phyloP scores from a whole-genome alignment of 1,284 basidiomycete species.

The Malassezia pachydermatis region DNA sequence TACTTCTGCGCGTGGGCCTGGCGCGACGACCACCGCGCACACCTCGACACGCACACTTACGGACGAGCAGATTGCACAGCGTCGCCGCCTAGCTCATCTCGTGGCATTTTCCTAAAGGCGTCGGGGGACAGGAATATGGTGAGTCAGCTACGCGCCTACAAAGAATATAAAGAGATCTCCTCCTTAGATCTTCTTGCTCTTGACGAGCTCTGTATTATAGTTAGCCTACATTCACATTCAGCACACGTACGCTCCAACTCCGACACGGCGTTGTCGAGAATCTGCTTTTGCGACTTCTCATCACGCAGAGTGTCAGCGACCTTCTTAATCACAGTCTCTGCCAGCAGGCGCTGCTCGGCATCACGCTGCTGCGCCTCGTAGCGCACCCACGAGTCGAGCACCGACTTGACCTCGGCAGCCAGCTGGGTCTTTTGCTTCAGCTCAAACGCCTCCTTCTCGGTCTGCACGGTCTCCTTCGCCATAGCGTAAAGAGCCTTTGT shows the following conservation, averaged over 20 bases:
- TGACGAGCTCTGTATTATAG: conserved; percentile 30
- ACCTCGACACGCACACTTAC: conserved; percentile 21
- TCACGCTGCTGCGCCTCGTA: conserved; percentile 94
- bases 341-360: conserved; percentile 82
- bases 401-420: conserved; percentile 79
- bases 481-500: conserved; percentile 82
- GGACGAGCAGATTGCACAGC: conserved; percentile 29
- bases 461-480: conserved; percentile 88
- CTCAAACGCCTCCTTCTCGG: conserved; percentile 82
- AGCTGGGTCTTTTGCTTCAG: conserved; percentile 79
- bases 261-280: conserved; percentile 69
- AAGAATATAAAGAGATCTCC: no score
- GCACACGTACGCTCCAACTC: conserved; percentile 79
- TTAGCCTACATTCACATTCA: neutral
- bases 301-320: conserved; percentile 73
- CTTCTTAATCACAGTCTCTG: conserved; percentile 73
- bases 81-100: conserved; percentile 29
- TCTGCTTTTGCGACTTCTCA: conserved; percentile 85
- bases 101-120: conserved; percentile 13
- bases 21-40: conserved; percentile 15
- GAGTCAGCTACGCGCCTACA: neutral
- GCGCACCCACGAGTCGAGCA: conserved; percentile 95
- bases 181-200: conserved; percentile 46
- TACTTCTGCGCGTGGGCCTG: conserved; percentile 13
- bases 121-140: neutral